These are phyloP conservation scores for Kwoniella dejecticola DNA, from an alignment of 768 basidiomycete species.

Conservation along the genomic window DNA sequence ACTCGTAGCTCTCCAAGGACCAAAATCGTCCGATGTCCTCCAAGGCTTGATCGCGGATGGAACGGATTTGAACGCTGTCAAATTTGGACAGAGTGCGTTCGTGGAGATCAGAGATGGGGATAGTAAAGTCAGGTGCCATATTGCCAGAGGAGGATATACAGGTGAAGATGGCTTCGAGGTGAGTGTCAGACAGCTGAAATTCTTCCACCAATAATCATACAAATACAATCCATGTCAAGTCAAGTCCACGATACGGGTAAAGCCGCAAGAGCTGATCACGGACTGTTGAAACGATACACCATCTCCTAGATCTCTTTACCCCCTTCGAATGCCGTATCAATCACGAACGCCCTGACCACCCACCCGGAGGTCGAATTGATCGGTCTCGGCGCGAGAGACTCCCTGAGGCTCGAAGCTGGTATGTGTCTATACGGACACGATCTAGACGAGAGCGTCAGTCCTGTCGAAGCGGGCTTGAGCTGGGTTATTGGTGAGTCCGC, in stretches of 20 bases:
- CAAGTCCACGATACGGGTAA: neutral
- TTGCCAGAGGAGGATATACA: slow-evolving; percentile 94
- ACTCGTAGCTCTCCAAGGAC: slow-evolving; percentile 88
- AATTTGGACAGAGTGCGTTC: slow-evolving; percentile 82
- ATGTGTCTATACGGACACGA: slow-evolving; percentile 97
- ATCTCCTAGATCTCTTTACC: slow-evolving; percentile 76
- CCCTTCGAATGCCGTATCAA: slow-evolving; percentile 69
- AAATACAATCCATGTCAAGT: neutral
- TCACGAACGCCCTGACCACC: slow-evolving; percentile 67
- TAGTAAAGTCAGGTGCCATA: slow-evolving; percentile 76
- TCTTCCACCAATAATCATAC: neutral
- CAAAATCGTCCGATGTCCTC: slow-evolving; percentile 75
- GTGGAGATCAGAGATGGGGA: slow-evolving; percentile 65
- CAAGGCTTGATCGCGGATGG: slow-evolving; percentile 62
- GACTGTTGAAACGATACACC: no score
- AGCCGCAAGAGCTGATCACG: neutral
- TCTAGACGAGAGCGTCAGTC: slow-evolving; percentile 79
- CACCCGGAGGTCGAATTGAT: slow-evolving; percentile 73
- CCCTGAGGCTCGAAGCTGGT: slow-evolving; percentile 90
- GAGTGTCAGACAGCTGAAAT: no score
- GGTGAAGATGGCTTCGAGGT: slow-evolving; percentile 99
- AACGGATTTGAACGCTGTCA: slow-evolving; percentile 62
- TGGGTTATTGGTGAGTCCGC: slow-evolving; percentile 83
- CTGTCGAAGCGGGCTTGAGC: slow-evolving; percentile 84
- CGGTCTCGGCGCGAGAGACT: slow-evolving; percentile 90